Base-by-base conservation (phyloP, 768 basidiomycete genomes). In the Floccularia luteovirens region DNA sequence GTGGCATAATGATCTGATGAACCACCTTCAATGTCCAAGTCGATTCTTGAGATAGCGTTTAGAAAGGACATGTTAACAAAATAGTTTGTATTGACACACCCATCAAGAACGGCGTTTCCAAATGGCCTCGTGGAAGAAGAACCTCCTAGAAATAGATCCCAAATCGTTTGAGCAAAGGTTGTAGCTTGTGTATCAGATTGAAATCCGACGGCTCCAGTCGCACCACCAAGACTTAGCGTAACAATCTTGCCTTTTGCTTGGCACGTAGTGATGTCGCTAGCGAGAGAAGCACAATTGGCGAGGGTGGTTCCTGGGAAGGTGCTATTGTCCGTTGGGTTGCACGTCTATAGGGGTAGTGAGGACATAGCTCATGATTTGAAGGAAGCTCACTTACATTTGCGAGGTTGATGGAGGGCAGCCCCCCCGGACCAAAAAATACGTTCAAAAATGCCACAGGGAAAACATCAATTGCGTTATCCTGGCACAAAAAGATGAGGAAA, bases 21-120 rank as follows among this genome's bases (percentile, higher is more conserved):
- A 13, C 83, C 83, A n/a, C 77, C 74, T 58, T 87, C 83, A 46
- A 88, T 82, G 53, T 86, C 84, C 23, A 88, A 65, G 55, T 88
- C 84, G 45, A 85, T 58, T 21, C 74, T 77, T 2, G 43, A 31
- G 24, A 14, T 33, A 4, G 43, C 30, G 24, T 17, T 39, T 8
- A 7, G 38, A 21, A 34, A 25, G 31, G 41, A 13, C 17, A 23
- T 12, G 28, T 8, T 39, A 5, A 22, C 20, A 17, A 19, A 10
- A 17, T 16, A 8, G 22, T 17, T 24, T 14, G 16, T 40, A 37
- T 17, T 21, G 11, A 10, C 60, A 44, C 43, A 83, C 82, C 85
- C 85, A 48, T 87, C 84, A 19, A 88, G 64, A 36, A 85, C 69
- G 2, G 82, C 85, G 43, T 48, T 57, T 19, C 85, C 85, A 48